Percentiles rank a stretch among this genome's conserved stretches.
These are phyloP conservation scores for Russula foetens DNA, from an alignment of 768 basidiomycete genomes.

Conservation along the genomic window DNA sequence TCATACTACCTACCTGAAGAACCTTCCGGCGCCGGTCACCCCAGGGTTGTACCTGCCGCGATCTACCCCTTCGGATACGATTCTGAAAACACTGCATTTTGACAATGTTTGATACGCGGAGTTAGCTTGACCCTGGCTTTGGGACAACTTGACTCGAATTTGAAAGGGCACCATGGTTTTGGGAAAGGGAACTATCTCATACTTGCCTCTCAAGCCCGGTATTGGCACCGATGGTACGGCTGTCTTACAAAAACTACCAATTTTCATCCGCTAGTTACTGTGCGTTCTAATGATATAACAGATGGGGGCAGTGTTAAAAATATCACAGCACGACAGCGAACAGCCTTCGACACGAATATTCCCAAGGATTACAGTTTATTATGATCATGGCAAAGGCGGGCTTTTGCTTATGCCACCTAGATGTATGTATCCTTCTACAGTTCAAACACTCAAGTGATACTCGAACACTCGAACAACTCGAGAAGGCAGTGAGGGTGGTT, in stretches of 20 bases:
- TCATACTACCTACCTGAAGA: not conserved
- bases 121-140: not conserved
- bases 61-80: not conserved
- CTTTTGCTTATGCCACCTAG: not conserved
- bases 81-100: not conserved
- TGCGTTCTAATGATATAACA: not conserved
- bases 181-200: not conserved
- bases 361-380: not conserved
- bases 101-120: not conserved
- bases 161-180: not conserved
- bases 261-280: not conserved
- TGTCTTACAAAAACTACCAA: not conserved
- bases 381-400: not conserved
- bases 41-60: not conserved
- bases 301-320: conserved; percentile 6
- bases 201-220: not conserved
- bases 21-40: not conserved
- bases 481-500: not conserved
- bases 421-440: not conserved
- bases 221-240: not conserved
- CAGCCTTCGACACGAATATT: conserved; percentile 8
- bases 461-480: not conserved
- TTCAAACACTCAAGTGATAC: not conserved
- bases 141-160: not conserved
- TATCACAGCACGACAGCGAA: not conserved